phyloP scores from a whole-genome alignment of 768 basidiomycete species.

The Russula compacta region DNA sequence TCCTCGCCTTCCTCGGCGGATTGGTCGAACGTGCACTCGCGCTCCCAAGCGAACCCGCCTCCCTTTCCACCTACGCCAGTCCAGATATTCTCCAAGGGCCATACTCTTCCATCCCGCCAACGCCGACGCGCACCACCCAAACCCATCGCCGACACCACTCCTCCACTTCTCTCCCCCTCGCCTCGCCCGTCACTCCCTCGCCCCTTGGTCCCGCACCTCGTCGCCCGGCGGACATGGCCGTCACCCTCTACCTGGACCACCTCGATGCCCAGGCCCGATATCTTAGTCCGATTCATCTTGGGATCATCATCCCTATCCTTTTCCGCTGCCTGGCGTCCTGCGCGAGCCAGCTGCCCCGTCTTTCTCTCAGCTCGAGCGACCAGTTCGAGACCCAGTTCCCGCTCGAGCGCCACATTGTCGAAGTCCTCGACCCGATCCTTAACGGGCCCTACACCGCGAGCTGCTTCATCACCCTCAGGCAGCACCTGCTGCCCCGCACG shows the following conservation, averaged over 20 bases:
- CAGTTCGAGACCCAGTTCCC: conserved; percentile 26
- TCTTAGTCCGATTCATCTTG: conserved; percentile 45
- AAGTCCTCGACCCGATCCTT: conserved; percentile 47
- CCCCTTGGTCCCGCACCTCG: conserved; percentile 29
- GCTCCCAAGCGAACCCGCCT: conserved; percentile 17
- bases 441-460: conserved; percentile 56
- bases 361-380: conserved; percentile 42
- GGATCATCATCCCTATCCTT: conserved; percentile 57
- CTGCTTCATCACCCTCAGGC: conserved; percentile 55
- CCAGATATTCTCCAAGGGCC: conserved; percentile 19
- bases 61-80: conserved; percentile 24
- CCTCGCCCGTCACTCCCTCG: conserved; percentile 27
- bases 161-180: conserved; percentile 43
- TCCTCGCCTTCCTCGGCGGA: conserved; percentile 51
- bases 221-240: conserved; percentile 53
- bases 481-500: conserved; percentile 43
- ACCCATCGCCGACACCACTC: conserved; percentile 54
- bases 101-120: conserved; percentile 12
- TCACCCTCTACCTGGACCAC: conserved; percentile 54
- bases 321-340: conserved; percentile 62
- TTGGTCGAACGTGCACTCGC: conserved; percentile 48
- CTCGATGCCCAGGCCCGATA: conserved; percentile 52
- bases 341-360: conserved; percentile 55
- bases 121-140: conserved; percentile 32
- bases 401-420: conserved; percentile 49